phyloP scores from a whole-genome alignment of 2,329 filamentous ascomycete genomes.

The Trichophaea hybrida region DNA sequence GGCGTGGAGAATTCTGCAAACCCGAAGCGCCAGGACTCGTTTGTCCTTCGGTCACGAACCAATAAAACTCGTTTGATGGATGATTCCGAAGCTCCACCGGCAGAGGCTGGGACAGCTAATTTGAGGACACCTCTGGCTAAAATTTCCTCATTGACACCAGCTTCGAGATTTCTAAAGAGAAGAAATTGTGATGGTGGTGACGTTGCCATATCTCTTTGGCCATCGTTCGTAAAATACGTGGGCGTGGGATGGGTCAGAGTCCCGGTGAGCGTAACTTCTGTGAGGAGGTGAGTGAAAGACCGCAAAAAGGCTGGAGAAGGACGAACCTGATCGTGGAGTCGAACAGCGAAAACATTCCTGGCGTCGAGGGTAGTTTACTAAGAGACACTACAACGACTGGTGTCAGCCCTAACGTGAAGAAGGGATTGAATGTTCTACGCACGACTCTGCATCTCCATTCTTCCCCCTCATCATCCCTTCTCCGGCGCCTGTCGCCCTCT shows the following conservation, averaged over 20 bases:
- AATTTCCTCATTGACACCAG: conserved; percentile 56
- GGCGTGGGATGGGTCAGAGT: conserved; percentile 33
- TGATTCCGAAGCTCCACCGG: conserved; percentile 53
- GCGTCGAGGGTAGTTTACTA: conserved; percentile 44
- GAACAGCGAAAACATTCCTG: conserved; percentile 46
- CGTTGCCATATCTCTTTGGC: conserved; percentile 29
- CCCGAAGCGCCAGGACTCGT: conserved; percentile 65
- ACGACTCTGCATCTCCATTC: conserved; percentile 46
- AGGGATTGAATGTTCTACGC: conserved; percentile 16
- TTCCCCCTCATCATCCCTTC: conserved; percentile 34
- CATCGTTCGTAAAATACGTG: conserved; percentile 33
- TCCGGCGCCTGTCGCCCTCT: conserved; percentile 38
- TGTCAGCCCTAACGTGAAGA: not conserved
- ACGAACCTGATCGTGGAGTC: conserved; percentile 39
- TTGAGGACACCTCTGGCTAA: conserved; percentile 60
- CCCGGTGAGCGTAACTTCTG: conserved; percentile 36
- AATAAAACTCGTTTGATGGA: conserved; percentile 65
- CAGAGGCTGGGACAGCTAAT: conserved; percentile 37
- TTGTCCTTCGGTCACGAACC: conserved; percentile 54
- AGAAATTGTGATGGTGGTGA: conserved; percentile 58
- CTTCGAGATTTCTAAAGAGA: conserved; percentile 56
- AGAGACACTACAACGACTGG: conserved; percentile 35
- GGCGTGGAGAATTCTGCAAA: conserved; percentile 71
- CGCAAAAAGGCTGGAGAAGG: conserved; percentile 39
- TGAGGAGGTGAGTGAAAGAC: conserved; percentile 37